Evolutionary conservation across 768 basidiomycete genomes (phyloP).

Genomic region (Tulasnella sp.): DNA sequence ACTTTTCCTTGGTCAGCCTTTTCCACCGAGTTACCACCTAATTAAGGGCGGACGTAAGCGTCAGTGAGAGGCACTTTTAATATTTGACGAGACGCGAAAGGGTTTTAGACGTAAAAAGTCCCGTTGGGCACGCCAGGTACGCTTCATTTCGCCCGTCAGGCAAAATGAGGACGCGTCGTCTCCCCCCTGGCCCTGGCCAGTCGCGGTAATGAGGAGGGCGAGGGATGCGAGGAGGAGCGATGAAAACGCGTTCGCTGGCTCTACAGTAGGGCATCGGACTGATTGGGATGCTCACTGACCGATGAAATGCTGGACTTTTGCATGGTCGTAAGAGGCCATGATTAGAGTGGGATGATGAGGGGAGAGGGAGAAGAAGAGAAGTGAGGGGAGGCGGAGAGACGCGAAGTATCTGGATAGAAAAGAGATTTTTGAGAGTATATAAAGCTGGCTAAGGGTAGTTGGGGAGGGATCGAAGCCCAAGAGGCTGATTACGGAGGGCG

Average conservation of each 20-base stretch:
- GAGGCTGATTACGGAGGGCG: not conserved
- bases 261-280: not conserved
- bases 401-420: not conserved
- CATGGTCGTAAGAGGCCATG: conserved; percentile 44
- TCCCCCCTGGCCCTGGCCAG: not conserved
- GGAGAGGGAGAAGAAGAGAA: not conserved
- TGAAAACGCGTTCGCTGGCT: not conserved
- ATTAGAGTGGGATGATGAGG: not conserved
- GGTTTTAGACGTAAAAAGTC: not conserved
- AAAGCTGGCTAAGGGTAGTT: not conserved
- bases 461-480: not conserved
- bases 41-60: not conserved
- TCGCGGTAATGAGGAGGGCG: not conserved
- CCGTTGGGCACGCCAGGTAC: not conserved
- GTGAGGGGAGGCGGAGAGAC: not conserved
- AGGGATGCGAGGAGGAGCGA: not conserved
- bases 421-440: not conserved
- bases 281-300: conserved; percentile 40
- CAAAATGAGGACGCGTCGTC: not conserved
- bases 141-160: not conserved
- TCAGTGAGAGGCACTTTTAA: not conserved
- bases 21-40: conserved; percentile 91
- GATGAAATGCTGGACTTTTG: conserved; percentile 61
- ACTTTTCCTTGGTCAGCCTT: conserved; percentile 74
- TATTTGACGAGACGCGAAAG: not conserved